Evolutionary conservation across 345 rosid species (phyloP).

Genomic region (Rhodamnia argentea): DNA sequence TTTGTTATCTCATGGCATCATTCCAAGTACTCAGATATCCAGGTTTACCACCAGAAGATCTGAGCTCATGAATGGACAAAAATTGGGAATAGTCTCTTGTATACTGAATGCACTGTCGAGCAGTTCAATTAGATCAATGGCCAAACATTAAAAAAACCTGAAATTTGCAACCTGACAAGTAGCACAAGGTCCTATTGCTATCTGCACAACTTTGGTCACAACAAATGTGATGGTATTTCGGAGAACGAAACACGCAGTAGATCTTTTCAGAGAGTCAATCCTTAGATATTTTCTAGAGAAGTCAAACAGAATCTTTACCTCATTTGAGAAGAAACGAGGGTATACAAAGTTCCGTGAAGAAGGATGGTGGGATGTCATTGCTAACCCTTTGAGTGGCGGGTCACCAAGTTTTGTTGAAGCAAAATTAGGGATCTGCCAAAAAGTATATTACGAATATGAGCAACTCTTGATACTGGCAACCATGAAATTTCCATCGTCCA

Average conservation of each 20-base stretch:
- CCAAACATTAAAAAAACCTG: background rate
- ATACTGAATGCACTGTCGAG: background rate
- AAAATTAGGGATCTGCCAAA: background rate
- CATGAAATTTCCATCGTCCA: background rate
- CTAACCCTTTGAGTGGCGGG: constrained; percentile 35
- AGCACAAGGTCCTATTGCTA: background rate
- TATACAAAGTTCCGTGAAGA: constrained; percentile 25
- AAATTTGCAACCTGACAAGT: background rate
- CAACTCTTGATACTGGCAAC: background rate
- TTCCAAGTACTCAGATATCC: background rate
- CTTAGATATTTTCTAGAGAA: background rate
- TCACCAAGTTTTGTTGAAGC: constrained; percentile 18
- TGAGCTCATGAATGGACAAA: background rate
- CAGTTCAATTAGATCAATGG: background rate
- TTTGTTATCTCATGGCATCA: background rate
- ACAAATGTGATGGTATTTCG: background rate
- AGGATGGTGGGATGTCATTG: constrained; percentile 44
- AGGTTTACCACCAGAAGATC: background rate
- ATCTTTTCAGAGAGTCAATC: background rate
- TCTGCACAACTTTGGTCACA: background rate
- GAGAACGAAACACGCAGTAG: background rate
- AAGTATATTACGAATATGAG: constrained; percentile 35
- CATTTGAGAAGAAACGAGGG: constrained; percentile 34
- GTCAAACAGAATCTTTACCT: constrained; percentile 29
- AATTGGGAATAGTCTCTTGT: background rate